These are phyloP conservation scores for Penicillium coprophilum DNA, from an alignment of 495 filamentous ascomycete species.

Conservation along the genomic window DNA sequence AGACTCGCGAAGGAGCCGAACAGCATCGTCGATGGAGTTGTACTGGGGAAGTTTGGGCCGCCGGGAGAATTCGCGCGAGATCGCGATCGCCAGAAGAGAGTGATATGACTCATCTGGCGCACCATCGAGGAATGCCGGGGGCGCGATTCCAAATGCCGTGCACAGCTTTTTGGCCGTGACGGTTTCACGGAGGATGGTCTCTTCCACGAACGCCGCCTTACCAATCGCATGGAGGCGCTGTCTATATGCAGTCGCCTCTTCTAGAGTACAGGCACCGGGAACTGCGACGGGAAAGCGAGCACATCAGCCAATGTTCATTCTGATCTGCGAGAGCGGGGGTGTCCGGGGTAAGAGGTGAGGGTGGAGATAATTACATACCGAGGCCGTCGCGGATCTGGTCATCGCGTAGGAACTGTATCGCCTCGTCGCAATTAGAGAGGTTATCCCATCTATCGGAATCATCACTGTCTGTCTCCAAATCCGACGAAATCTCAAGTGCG, in stretches of 20 bases:
- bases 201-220: slow-evolving; percentile 69
- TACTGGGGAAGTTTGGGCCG: slow-evolving; percentile 76
- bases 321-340: slow-evolving; percentile 29
- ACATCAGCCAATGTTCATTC: slow-evolving; percentile 19
- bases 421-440: slow-evolving; percentile 66
- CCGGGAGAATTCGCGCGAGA: slow-evolving; percentile 79
- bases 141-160: slow-evolving; percentile 85
- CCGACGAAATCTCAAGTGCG: slow-evolving; percentile 33
- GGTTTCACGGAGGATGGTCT: slow-evolving; percentile 64
- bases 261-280: slow-evolving; percentile 67
- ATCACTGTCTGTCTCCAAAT: slow-evolving; percentile 59
- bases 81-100: slow-evolving; percentile 68
- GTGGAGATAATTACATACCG: slow-evolving; percentile 31
- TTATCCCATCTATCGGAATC: slow-evolving; percentile 67
- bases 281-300: slow-evolving; percentile 21
- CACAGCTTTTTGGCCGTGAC: slow-evolving; percentile 81
- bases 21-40: slow-evolving; percentile 87
- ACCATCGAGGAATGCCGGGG: slow-evolving; percentile 74
- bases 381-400: slow-evolving; percentile 59
- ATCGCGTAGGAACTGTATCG: slow-evolving; percentile 61
- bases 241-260: slow-evolving; percentile 68
- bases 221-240: slow-evolving; percentile 72
- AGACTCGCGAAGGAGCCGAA: slow-evolving; percentile 66
- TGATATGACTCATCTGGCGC: slow-evolving; percentile 73
- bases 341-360: slow-evolving; percentile 24